Evolutionary conservation across 306 rosid genomes (phyloP).

Genomic region (Potentilla sterilis): DNA sequence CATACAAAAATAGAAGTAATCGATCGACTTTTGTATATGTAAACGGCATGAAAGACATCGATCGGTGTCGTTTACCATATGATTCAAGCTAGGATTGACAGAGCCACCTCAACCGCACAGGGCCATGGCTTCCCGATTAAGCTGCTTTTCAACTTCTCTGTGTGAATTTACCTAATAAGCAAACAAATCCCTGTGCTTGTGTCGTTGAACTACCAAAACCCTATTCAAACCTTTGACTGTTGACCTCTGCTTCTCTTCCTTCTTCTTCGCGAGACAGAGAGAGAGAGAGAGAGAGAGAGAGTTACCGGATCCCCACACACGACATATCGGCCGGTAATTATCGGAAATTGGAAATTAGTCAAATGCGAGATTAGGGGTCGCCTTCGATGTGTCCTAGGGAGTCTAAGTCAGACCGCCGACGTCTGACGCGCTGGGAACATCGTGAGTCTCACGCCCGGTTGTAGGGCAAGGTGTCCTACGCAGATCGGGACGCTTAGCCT

Average conservation of each 20-base stretch:
- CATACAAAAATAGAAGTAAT: not conserved
- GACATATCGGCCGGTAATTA: constrained; percentile 25
- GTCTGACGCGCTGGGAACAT: constrained; percentile 14
- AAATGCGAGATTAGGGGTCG: constrained; percentile 15
- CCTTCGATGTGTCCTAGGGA: constrained; percentile 27
- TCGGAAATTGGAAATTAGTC: constrained; percentile 8
- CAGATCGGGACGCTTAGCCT: not conserved
- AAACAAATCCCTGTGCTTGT: constrained; percentile 12
- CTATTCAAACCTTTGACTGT: constrained; percentile 46
- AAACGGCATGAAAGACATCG: not conserved
- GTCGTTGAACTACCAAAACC: constrained; percentile 27
- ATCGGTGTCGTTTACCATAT: not conserved
- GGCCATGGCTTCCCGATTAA: not conserved
- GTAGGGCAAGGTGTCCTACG: not conserved
- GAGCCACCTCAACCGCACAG: not conserved
- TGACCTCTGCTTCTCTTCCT: constrained; percentile 16
- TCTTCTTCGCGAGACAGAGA: not conserved
- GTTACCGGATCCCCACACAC: constrained; percentile 31
- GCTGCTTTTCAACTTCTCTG: not conserved
- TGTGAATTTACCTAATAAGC: not conserved
- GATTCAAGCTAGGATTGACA: not conserved
- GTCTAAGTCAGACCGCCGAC: not conserved
- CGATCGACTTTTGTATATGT: not conserved
- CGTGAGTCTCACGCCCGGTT: not conserved
- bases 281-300: not conserved